A percentile compares a stretch with the other conserved stretches of the same genome.
Conservation (phyloP, 2,329 filamentous ascomycete species). For the Penicillium sp. region DNA sequence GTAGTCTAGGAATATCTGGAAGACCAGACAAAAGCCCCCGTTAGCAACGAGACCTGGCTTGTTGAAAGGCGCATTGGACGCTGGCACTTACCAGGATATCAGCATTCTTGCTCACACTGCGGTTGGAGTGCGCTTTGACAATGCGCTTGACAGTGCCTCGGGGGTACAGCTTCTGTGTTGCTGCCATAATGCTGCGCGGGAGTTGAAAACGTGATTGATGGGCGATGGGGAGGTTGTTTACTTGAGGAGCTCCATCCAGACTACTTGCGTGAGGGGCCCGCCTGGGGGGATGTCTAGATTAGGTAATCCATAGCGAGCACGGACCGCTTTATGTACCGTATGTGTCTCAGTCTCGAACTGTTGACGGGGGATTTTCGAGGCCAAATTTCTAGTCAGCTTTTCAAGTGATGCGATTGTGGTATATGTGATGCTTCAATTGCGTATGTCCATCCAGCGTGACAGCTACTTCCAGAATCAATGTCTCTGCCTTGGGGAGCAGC, state of each 20-base stretch:
- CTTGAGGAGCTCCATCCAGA: constrained; percentile 6
- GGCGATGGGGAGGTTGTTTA: constrained; percentile 14
- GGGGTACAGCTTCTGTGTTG: constrained; percentile 76
- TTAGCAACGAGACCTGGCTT: constrained; percentile 3
- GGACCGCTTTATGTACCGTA: background rate
- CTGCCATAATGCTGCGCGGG: constrained; percentile 51
- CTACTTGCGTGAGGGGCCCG: background rate
- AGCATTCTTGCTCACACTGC: constrained; percentile 78
- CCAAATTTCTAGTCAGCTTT: too few relatives aligned
- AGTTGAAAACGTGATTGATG: background rate
- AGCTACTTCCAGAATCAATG: background rate
- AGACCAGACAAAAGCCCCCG: background rate
- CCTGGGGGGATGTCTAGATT: background rate
- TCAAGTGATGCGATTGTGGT: too few relatives aligned
- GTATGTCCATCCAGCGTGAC: too few relatives aligned
- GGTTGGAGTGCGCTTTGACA: constrained; percentile 82
- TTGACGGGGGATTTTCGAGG: too few relatives aligned
- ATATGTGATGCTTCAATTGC: too few relatives aligned
- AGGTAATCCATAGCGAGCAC: background rate
- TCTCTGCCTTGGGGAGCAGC: background rate
- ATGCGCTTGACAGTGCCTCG: constrained; percentile 85
- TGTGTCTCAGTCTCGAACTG: background rate
- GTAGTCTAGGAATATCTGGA: constrained; percentile 80
- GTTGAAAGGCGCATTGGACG: background rate
- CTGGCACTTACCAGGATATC: constrained; percentile 70